These are phyloP conservation scores for Elasticomyces elasticus DNA, from an alignment of 495 filamentous ascomycete genomes.

Conservation along the genomic window DNA sequence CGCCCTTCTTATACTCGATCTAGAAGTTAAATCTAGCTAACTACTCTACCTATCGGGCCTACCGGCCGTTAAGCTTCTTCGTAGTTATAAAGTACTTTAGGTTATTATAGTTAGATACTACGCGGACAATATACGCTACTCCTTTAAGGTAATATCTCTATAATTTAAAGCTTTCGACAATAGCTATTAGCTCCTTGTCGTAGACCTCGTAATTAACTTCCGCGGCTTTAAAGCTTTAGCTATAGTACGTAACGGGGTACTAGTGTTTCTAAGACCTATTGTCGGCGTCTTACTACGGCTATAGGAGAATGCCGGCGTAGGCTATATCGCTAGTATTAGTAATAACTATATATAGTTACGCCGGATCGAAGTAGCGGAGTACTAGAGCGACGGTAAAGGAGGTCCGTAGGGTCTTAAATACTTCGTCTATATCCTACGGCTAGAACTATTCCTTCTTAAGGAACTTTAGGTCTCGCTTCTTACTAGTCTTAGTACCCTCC, in stretches of 20 bases:
- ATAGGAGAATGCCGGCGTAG: no score
- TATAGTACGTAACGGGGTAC: constrained; percentile 10
- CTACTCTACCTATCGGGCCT: constrained; percentile 20
- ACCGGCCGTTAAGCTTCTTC: constrained; percentile 20
- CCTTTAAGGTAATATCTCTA: constrained; percentile 3
- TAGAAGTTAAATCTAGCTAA: no score
- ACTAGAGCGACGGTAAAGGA: no score
- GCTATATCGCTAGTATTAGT: constrained; percentile 10
- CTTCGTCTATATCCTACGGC: no score
- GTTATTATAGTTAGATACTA: constrained; percentile 17
- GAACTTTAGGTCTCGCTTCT: no score
- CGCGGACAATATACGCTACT: background rate
- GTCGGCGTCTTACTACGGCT: constrained; percentile 1
- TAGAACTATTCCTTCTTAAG: no score
- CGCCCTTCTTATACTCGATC: background rate
- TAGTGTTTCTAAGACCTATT: background rate
- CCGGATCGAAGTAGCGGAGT: no score
- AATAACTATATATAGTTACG: no score
- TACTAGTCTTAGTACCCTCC: no score
- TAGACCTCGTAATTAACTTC: constrained; percentile 13
- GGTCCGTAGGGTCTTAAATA: no score
- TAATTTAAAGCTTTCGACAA: constrained; percentile 12
- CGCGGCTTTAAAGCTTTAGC: background rate
- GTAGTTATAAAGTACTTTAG: constrained; percentile 8
- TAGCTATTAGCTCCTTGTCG: constrained; percentile 11